phyloP scores from a whole-genome alignment of 2,329 filamentous ascomycete species.

The Colletotrichum destructivum region DNA sequence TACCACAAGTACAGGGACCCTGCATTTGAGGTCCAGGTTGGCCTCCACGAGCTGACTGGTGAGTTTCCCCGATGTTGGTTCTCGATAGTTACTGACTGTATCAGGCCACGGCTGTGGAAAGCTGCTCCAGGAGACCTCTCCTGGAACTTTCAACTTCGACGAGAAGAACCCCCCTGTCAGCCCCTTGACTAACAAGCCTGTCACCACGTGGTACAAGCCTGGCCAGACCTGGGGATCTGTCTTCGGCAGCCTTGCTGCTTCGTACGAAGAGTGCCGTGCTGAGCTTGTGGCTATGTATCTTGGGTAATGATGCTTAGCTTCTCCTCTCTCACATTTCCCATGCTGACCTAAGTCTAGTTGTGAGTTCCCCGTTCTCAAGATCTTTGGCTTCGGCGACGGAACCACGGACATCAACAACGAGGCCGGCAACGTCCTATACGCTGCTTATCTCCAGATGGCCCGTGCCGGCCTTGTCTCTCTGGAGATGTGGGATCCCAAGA shows the following conservation, averaged over 20 bases:
- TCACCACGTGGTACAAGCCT: slow-evolving; percentile 92
- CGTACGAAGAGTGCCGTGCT: slow-evolving; percentile 94
- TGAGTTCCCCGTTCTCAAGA: slow-evolving; percentile 89
- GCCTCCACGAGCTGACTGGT: slow-evolving; percentile 85
- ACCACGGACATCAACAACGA: slow-evolving; percentile 78
- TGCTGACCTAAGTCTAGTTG: slow-evolving; percentile 65
- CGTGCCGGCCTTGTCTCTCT: slow-evolving; percentile 89
- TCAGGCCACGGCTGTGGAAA: slow-evolving; percentile 91
- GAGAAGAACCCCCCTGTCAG: slow-evolving; percentile 84
- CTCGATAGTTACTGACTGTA: slow-evolving; percentile 38
- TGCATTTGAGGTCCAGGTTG: slow-evolving; percentile 96
- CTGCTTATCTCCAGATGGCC: slow-evolving; percentile 93
- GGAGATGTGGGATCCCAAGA: slow-evolving; percentile 95
- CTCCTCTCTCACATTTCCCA: no score
- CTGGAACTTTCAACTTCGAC: slow-evolving; percentile 92
- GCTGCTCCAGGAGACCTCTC: slow-evolving; percentile 88
- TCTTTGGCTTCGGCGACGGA: slow-evolving; percentile 92
- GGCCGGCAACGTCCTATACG: slow-evolving; percentile 90
- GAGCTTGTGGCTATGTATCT: slow-evolving; percentile 95
- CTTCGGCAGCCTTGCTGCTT: slow-evolving; percentile 88
- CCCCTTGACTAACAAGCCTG: slow-evolving; percentile 82
- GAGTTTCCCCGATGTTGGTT: neutral
- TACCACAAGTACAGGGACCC: slow-evolving; percentile 88
- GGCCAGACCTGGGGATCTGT: slow-evolving; percentile 96
- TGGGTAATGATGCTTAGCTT: slow-evolving; percentile 36